Evolutionary conservation across 2,329 filamentous ascomycete species (phyloP), one percentile per base, ranked within the genome.

Genomic region (Epicoccum nigrum): DNA sequence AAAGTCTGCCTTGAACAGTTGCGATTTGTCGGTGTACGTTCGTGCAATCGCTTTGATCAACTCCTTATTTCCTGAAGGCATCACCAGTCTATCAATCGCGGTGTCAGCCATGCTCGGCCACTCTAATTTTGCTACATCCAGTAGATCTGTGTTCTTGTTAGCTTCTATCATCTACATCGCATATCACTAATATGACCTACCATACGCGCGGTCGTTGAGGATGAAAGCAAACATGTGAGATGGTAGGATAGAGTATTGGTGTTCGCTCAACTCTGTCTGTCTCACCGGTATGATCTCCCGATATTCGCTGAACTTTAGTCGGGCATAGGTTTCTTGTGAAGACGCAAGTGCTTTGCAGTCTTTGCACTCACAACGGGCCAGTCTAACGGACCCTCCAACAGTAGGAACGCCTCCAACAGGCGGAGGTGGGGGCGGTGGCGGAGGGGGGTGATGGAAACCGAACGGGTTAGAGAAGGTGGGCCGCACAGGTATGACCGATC

Each of bases 1-100:
- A 15, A 82, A 68, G 55, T 82, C 58, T 12, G 53, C 53, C 4
- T 23, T 47, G 43, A 52, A 52, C 3, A 8, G 7, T 2, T 16
- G 9, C 1, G 42, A 38, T 2, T 16, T 47, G 9, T 47, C 44
- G 3, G 44, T 40, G 6, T 40, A 47, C 1, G 20, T 47, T n/a
- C 32, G 39, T 5, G 44, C 35, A 4, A 47, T 13, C 5, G 44
- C 28, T 16, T 47, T 47, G 35, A 47, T 33, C 15, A 47, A 4
- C 2, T 33, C 13, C n/a, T 40, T 40, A 15, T 34, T 40, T 2
- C 15, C 21, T 2, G 6, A 1, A 7, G 9, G 11, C 15, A 47
- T 47, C 9, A 40, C 35, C 2, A 47, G 35, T n/a, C 9, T 47
- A 7, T 47, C 44, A 7, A 47, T 47, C 1, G 35, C 35, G 0